Conservation (phyloP, 1,139 yeast species). For the Arxiozyma slooffiae region DNA sequence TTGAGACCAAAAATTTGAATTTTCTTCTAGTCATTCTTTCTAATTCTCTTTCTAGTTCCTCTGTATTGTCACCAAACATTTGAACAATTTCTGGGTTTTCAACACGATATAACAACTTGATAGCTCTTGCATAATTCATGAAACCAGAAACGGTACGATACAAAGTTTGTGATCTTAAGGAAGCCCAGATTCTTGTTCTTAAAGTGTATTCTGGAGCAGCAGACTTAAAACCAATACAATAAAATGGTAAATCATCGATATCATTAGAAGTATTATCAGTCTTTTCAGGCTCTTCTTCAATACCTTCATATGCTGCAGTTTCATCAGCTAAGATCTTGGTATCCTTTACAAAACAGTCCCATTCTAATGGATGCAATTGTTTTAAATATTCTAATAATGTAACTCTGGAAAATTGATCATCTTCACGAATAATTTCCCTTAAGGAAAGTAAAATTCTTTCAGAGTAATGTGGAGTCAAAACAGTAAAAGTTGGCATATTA, state of each 20-base stretch:
- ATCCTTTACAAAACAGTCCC: constrained; percentile 99
- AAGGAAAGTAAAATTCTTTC: constrained; percentile 91
- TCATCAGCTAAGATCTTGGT: constrained; percentile 98
- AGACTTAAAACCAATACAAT: constrained; percentile 97
- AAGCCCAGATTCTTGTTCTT: constrained; percentile 99
- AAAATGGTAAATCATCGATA: constrained; percentile 95
- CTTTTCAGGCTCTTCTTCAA: constrained; percentile 50
- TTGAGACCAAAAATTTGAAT: constrained; percentile 91
- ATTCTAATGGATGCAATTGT: constrained; percentile 96
- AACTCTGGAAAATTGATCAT: constrained; percentile 95
- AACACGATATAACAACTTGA: constrained; percentile 91
- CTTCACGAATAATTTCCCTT: constrained; percentile 97
- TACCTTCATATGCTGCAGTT: constrained; percentile 75
- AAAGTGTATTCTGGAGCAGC: constrained; percentile 98
- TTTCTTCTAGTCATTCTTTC: constrained; percentile 99
- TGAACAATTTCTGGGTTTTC: constrained; percentile 98
- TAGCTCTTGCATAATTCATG: constrained; percentile 98
- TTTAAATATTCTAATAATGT: constrained; percentile 91
- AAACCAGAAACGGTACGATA: constrained; percentile 98
- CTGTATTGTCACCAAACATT: constrained; percentile 97
- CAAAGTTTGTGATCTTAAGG: constrained; percentile 93
- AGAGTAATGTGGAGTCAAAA: constrained; percentile 93
- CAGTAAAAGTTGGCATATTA: constrained; percentile 98
- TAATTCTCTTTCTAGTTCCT: constrained; percentile 83
- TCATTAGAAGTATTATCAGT: constrained; percentile 72